Base-by-base conservation (phyloP, 1,139 yeast genomes). In the Candida smagusa region DNA sequence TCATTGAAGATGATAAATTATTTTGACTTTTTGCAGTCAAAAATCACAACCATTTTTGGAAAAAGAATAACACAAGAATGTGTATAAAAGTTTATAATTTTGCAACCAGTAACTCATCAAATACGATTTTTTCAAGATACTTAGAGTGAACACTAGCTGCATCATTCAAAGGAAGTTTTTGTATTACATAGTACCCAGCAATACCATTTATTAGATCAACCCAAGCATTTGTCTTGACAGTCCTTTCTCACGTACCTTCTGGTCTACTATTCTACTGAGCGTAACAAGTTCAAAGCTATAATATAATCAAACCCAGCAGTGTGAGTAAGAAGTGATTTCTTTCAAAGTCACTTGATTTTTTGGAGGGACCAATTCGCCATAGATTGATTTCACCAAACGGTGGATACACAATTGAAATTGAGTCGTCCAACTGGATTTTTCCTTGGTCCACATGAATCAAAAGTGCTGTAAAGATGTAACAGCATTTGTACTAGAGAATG, bases 221-320 rank as follows among this genome's bases (percentile, higher is more conserved):
- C n/a, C n/a, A n/a, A n/a, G n/a, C n/a, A n/a, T n/a, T n/a, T n/a
- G n/a, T n/a, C n/a, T n/a, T n/a, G n/a, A n/a, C n/a, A n/a, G n/a
- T n/a, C n/a, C n/a, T n/a, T n/a, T n/a, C n/a, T n/a, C n/a, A n/a
- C 39, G 50, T 46, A 49, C 52, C 34, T 43, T 59, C 60, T 34
- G n/a, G n/a, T n/a, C n/a, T 57, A 65, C 3, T 54, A 51, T 45
- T 61, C 61, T 9, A 25, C 34, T 5, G 37, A 37, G 9, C 21
- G 25, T 8, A 28, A 22, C 24, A 36, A 12, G 11, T 33, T 31
- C 9, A 31, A 21, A 39, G 72, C 59, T 47, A 73, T 73, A 1
- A 68, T 62, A 53, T 75, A 75, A 2, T 73, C 63, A 36, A 76
- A 66, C 0, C 81, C 81, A 2, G 79, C 60, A 1, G 79, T 76